Conservation (phyloP, 2,329 filamentous ascomycete genomes). For the Septoria petroselini region DNA sequence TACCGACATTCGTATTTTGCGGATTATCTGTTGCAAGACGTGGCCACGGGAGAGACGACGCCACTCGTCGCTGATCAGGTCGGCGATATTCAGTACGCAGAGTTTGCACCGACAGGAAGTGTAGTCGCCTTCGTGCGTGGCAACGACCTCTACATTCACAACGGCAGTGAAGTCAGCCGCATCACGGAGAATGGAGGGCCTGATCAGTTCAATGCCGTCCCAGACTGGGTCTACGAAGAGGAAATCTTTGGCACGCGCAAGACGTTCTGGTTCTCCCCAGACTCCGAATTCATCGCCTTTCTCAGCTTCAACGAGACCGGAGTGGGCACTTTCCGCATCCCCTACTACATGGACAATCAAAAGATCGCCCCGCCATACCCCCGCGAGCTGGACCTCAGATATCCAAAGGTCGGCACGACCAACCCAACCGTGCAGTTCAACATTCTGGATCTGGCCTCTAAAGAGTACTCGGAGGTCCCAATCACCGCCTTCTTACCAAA, state of each 20-base stretch:
- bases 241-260: constrained; percentile 54
- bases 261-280: constrained; percentile 57
- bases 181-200: constrained; percentile 60
- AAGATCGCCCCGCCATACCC: constrained; percentile 61
- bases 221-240: constrained; percentile 64
- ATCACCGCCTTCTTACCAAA: constrained; percentile 59
- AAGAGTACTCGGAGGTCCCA: constrained; percentile 47
- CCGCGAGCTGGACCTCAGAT: constrained; percentile 59
- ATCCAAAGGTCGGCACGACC: constrained; percentile 66
- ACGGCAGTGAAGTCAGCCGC: constrained; percentile 55
- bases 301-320: constrained; percentile 63
- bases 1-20: constrained; percentile 67
- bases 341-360: constrained; percentile 63
- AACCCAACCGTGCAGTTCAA: constrained; percentile 64
- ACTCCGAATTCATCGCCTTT: constrained; percentile 54
- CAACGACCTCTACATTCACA: constrained; percentile 61
- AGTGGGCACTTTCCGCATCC: constrained; percentile 63
- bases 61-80: constrained; percentile 58
- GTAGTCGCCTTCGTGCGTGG: constrained; percentile 65
- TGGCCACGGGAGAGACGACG: constrained; percentile 54
- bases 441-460: constrained; percentile 53
- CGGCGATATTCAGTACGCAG: constrained; percentile 66
- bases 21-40: constrained; percentile 63
- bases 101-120: constrained; percentile 57
- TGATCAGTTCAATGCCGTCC: constrained; percentile 62